These are phyloP conservation scores for Kodamaea fukazawae DNA, from an alignment of 805 yeast species.

Conservation along the genomic window DNA sequence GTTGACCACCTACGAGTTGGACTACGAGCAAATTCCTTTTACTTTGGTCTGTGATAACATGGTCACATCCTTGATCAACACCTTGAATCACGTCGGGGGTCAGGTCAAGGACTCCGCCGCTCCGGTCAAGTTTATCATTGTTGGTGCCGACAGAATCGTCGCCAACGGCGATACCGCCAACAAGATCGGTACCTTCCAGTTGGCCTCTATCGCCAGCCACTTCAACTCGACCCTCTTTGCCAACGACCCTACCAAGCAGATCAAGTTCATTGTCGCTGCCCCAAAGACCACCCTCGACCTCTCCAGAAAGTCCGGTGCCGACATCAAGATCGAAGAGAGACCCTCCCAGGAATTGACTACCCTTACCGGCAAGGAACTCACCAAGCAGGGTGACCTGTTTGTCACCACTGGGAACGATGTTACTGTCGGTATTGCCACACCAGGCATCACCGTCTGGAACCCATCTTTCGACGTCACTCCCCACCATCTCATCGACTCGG, in stretches of 20 bases:
- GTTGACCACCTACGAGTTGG: conserved; percentile 85
- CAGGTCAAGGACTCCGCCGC: conserved; percentile 33
- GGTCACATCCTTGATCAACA: conserved; percentile 70
- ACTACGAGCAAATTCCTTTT: conserved; percentile 82
- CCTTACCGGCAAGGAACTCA: conserved; percentile 54
- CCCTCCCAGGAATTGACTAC: conserved; percentile 76
- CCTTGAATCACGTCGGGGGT: conserved; percentile 35
- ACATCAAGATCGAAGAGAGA: conserved; percentile 83
- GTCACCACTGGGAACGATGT: conserved; percentile 32
- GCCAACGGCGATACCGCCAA: conserved; percentile 94
- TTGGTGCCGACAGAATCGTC: conserved; percentile 94
- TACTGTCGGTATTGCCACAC: conserved; percentile 80
- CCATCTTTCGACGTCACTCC: conserved; percentile 97
- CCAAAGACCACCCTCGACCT: conserved; percentile 89
- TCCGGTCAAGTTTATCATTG: conserved; percentile 85
- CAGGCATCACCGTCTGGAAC: conserved; percentile 85
- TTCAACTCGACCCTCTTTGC: conserved; percentile 23
- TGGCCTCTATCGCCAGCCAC: conserved; percentile 68
- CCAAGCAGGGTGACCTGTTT: not conserved
- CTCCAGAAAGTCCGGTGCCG: conserved; percentile 62
- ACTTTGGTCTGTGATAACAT: conserved; percentile 88
- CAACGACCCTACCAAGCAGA: conserved; percentile 28
- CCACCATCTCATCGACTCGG: conserved; percentile 74
- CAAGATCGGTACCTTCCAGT: conserved; percentile 91
- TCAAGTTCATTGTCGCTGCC: conserved; percentile 90